A percentile compares a stretch with the other conserved stretches of the same genome.
Evolutionary conservation across 345 rosid genomes (phyloP).

Genomic region (Rhizophora mangle): DNA sequence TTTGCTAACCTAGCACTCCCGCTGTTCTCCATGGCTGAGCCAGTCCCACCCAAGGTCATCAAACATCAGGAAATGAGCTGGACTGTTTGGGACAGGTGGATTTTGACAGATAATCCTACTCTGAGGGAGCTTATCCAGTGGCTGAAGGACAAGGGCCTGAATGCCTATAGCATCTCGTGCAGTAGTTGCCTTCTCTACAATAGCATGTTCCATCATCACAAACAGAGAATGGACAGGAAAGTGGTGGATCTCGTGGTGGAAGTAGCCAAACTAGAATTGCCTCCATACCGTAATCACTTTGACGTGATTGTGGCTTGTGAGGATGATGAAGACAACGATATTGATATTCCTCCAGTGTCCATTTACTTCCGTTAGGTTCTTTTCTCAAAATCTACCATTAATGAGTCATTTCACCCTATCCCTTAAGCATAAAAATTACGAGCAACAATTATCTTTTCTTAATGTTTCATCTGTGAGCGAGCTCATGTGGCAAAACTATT

Average conservation of each 20-base stretch:
- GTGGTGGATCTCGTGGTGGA: slow-evolving; percentile 81
- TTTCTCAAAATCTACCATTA: neutral
- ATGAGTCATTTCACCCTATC: neutral
- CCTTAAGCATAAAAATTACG: neutral
- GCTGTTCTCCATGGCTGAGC: slow-evolving; percentile 92
- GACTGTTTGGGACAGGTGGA: slow-evolving; percentile 99
- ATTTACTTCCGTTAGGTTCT: slow-evolving; percentile 58
- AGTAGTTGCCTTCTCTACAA: slow-evolving; percentile 85
- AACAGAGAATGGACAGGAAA: slow-evolving; percentile 71
- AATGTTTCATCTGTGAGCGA: too few relatives aligned
- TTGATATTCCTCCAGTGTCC: slow-evolving; percentile 84
- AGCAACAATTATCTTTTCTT: too few relatives aligned
- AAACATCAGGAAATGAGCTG: slow-evolving; percentile 80
- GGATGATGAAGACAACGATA: slow-evolving; percentile 74
- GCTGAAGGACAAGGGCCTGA: slow-evolving; percentile 69
- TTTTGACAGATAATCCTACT: slow-evolving; percentile 65
- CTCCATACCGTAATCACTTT: slow-evolving; percentile 64
- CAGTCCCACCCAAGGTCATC: slow-evolving; percentile 87
- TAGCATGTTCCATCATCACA: slow-evolving; percentile 87
- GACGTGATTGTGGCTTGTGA: slow-evolving; percentile 97
- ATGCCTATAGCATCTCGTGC: slow-evolving; percentile 88
- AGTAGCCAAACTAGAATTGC: slow-evolving; percentile 73
- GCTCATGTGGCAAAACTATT: too few relatives aligned
- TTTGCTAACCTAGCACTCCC: slow-evolving; percentile 96
- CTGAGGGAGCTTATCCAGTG: slow-evolving; percentile 69